Base-by-base conservation (phyloP, 2,329 filamentous ascomycete species). In the Hymenoscyphus albidus region DNA sequence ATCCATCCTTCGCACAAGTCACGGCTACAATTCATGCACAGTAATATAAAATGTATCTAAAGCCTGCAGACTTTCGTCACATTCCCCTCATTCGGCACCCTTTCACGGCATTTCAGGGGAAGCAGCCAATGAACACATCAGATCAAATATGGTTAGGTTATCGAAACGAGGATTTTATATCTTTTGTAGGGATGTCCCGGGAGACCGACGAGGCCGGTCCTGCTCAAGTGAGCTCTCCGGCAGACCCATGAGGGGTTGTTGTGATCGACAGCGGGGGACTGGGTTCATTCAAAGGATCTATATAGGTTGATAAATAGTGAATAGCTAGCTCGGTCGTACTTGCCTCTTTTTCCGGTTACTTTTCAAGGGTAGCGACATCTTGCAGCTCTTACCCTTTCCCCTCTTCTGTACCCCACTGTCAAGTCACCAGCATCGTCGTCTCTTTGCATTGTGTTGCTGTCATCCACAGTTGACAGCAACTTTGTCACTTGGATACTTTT, bases 91-190 rank as follows among this genome's bases (percentile, higher is more conserved):
- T 59, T 59, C 13, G 22, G 27, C 38, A 31, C 12, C 14, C 35
- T 57, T 61, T 7, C 18, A 54, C 48, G 4, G 22, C 18, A 54
- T 54, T 4, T 64, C 66, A 68, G 66, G 66, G 68, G 66, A 67
- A 69, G 56, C 64, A 65, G 39, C 67, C 67, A 69, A 65, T 69
- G 38, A 59, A 56, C 22, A 63, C 12, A 59, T 62, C 56, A 27
- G 62, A 60, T 62, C 59, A 32, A 16, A 55, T 55, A 18, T 56
- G 44, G 56, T 32, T 64, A 35, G 55, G 22, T 40, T 22, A 57
- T 57, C 16, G 57, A 14, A 48, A 57, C n/a, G 2, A 35, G n/a
- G 22, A 40, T 54, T 58, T 60, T 44, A 42, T 31, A 48, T 18
- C 39, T 39, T 60, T 57, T 22, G 44, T 44, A 44, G 32, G 39